Conservation (phyloP, 2,329 filamentous ascomycete species). For the Talaromyces verruculosus region DNA sequence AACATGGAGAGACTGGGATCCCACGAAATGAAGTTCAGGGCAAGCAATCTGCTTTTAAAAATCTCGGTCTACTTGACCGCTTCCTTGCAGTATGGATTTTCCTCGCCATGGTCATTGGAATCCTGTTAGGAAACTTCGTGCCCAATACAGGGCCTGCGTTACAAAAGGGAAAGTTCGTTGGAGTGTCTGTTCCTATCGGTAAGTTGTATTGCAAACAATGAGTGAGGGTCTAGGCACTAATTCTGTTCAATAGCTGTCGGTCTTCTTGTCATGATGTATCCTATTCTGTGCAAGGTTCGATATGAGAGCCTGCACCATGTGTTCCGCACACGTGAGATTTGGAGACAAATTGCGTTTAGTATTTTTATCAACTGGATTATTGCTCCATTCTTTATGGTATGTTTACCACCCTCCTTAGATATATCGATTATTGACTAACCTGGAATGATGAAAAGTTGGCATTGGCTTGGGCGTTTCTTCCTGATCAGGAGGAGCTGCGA, state of each 20-base stretch:
- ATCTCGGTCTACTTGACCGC: constrained; percentile 61
- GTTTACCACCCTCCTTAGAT: constrained; percentile 17
- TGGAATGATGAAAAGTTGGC: constrained; percentile 42
- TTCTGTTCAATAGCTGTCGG: constrained; percentile 62
- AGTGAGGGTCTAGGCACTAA: not conserved
- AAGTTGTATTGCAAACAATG: constrained; percentile 23
- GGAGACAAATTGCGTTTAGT: constrained; percentile 77
- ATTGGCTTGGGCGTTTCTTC: constrained; percentile 54
- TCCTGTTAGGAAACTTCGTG: constrained; percentile 75
- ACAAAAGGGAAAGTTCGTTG: constrained; percentile 70
- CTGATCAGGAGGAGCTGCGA: constrained; percentile 51
- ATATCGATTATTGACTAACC: not conserved
- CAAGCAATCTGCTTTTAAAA: constrained; percentile 41
- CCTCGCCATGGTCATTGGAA: constrained; percentile 72
- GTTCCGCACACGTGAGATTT: constrained; percentile 62
- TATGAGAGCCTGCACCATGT: constrained; percentile 72
- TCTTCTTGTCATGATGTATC: constrained; percentile 90
- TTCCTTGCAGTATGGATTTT: constrained; percentile 72
- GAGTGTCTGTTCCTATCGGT: constrained; percentile 68
- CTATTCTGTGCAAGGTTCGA: constrained; percentile 81
- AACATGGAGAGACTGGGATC: not conserved
- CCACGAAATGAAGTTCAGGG: not conserved
- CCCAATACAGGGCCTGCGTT: constrained; percentile 60
- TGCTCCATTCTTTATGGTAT: constrained; percentile 77
- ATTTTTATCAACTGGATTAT: constrained; percentile 79